These are phyloP conservation scores for Thalassia testudinum DNA, from an alignment of 116 monocot genomes.

Conservation along the genomic window DNA sequence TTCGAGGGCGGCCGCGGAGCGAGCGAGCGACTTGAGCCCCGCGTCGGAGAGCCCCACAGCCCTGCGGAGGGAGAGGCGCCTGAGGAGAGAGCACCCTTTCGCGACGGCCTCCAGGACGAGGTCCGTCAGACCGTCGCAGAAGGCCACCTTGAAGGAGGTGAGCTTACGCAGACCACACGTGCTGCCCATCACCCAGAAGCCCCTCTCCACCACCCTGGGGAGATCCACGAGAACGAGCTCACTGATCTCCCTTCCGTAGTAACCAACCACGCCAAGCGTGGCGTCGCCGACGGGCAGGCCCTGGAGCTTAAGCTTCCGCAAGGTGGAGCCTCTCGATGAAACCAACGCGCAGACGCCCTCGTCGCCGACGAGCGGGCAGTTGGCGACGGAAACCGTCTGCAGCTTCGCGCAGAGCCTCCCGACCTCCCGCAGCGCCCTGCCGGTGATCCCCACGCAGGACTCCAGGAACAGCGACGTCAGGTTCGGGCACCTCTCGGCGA, in stretches of 20 bases:
- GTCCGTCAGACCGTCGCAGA: slow-evolving; percentile 58
- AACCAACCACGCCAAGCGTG: slow-evolving; percentile 51
- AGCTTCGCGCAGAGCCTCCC: slow-evolving; percentile 40
- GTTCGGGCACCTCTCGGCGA: slow-evolving; percentile 63
- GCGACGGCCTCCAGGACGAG: slow-evolving; percentile 44
- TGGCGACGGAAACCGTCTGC: slow-evolving; percentile 31
- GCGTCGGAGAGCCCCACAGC: slow-evolving; percentile 28
- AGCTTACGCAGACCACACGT: slow-evolving; percentile 49
- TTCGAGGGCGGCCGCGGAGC: slow-evolving; percentile 27
- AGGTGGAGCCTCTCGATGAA: slow-evolving; percentile 25
- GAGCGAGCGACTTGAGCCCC: slow-evolving; percentile 33
- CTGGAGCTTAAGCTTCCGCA: slow-evolving; percentile 43
- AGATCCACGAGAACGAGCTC: slow-evolving; percentile 28
- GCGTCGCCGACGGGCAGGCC: slow-evolving; percentile 40
- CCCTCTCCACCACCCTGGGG: slow-evolving; percentile 45
- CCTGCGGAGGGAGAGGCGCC: slow-evolving; percentile 29
- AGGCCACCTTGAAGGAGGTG: slow-evolving; percentile 19
- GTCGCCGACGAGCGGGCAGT: slow-evolving; percentile 48
- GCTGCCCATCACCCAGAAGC: slow-evolving; percentile 84
- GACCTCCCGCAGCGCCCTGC: slow-evolving; percentile 46
- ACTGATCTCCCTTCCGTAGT: slow-evolving; percentile 50
- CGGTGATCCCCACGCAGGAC: slow-evolving; percentile 36
- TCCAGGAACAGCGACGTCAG: slow-evolving; percentile 36
- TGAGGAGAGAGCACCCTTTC: slow-evolving; percentile 50
- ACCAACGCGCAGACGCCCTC: slow-evolving; percentile 46